These are phyloP conservation scores for Plectosphaerella sp. DNA, from an alignment of 2,329 filamentous ascomycete genomes.

Conservation along the genomic window DNA sequence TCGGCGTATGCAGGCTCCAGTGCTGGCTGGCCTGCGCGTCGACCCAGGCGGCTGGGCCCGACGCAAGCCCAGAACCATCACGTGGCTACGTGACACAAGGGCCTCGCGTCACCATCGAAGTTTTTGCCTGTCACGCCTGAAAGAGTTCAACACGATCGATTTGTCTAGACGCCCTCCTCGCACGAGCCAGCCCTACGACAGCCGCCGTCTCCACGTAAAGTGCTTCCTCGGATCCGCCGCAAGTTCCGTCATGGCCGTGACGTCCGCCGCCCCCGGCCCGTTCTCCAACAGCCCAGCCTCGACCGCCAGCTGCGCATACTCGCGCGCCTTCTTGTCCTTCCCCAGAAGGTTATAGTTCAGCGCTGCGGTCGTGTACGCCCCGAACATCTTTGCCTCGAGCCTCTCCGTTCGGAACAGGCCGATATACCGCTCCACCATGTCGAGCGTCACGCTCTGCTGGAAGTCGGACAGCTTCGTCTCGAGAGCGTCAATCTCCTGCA, in stretches of 20 bases:
- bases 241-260: constrained; percentile 9
- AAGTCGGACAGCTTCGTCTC: constrained; percentile 19
- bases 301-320: constrained; percentile 30
- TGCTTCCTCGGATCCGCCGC: constrained; percentile 10
- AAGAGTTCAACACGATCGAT: too few species aligned
- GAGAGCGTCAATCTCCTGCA: constrained; percentile 23
- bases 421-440: constrained; percentile 31
- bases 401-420: constrained; percentile 33
- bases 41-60: too few species aligned
- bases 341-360: constrained; percentile 32
- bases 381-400: constrained; percentile 25
- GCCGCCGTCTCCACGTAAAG: constrained; percentile 11
- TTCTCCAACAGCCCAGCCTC: constrained; percentile 25
- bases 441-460: constrained; percentile 15
- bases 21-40: too few species aligned
- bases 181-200: neutral
- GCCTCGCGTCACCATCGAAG: too few species aligned
- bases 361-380: constrained; percentile 32
- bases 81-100: too few species aligned
- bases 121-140: too few species aligned
- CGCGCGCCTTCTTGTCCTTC: constrained; percentile 29
- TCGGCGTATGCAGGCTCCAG: too few species aligned
- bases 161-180: neutral
- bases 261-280: constrained; percentile 5
- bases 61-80: too few species aligned